Base-by-base conservation (phyloP, 1,284 basidiomycete species). In the Caloboletus firmus region DNA sequence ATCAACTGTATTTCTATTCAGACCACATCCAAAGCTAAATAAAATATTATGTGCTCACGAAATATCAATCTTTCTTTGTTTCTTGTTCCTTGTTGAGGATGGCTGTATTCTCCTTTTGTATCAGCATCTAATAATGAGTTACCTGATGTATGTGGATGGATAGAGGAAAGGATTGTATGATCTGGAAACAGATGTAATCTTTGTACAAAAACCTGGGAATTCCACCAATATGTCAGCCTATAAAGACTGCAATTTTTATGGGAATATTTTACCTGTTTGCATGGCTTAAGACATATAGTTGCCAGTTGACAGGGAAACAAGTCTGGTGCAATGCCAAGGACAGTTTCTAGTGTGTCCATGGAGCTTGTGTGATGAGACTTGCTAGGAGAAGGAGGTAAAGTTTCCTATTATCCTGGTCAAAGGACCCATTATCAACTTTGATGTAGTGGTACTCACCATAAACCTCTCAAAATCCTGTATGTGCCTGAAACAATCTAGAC, bases 261-360 rank as follows among this genome's bases (percentile, higher is more conserved):
- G 32, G 12, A 45, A 40, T 5, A 31, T 22, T 15, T 49, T 47
- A 74, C 78, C 61, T 77, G 65, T 48, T 63, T 66, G 55, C 78
- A 79, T 32, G 75, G 66, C 18, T 62, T 67, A 17, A 67, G 66
- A 46, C 68, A 73, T 24, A 79, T 61, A 2, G 55, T 45, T 26
- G 77, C 71, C 31, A 80, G 45, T 30, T 71, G 62, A 59, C 78
- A 79, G 9, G 70, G 72, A 22, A 55, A 56, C 11, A 67, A 47
- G 53, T 78, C 69, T 11, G 78, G 77, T 37, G 70, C 64, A 20
- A 76, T 59, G 2, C 64, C 62, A 26, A 79, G 58, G 4, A 78
- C 60, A 36, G 62, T 67, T 32, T 49, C 44, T 5, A 77, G 52
- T 26, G 61, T 62, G 11, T 65, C 60, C 30, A 54, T 17, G 15